Percentiles rank a stretch among this genome's conserved stretches.
Conservation (phyloP, 2,329 filamentous ascomycete genomes). For the Monilinia polystroma region DNA sequence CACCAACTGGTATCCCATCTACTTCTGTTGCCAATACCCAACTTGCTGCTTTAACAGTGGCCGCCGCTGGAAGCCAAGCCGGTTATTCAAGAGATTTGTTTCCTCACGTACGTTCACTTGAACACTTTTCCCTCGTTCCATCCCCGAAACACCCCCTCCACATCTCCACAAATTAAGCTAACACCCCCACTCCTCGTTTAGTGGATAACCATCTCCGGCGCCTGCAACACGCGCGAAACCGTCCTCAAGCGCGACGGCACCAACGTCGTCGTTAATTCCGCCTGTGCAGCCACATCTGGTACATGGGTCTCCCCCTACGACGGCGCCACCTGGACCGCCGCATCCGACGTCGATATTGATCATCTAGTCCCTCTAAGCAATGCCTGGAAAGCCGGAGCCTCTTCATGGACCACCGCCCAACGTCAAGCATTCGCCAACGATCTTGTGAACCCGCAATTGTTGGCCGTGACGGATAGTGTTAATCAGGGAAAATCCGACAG, state of each 20-base stretch:
- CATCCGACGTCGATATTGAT: conserved; percentile 76
- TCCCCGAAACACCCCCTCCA: conserved; percentile 1
- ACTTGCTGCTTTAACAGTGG: conserved; percentile 59
- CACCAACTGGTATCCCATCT: conserved; percentile 62
- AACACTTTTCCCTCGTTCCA: background rate
- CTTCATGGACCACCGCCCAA: conserved; percentile 65
- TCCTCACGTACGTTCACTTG: conserved; percentile 42
- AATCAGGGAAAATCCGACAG: conserved; percentile 73
- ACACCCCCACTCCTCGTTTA: background rate
- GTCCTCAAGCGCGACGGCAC: conserved; percentile 74
- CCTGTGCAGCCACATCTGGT: conserved; percentile 65
- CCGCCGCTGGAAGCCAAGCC: conserved; percentile 52
- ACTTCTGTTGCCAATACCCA: conserved; percentile 55
- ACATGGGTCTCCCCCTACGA: conserved; percentile 73
- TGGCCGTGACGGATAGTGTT: conserved; percentile 75
- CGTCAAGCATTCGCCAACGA: conserved; percentile 76
- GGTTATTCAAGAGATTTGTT: conserved; percentile 67
- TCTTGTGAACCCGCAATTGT: conserved; percentile 69
- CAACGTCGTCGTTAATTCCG: conserved; percentile 55
- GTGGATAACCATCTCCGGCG: conserved; percentile 56
- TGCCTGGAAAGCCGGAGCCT: conserved; percentile 73
- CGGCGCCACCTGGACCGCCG: conserved; percentile 65
- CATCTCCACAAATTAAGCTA: background rate
- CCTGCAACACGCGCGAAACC: conserved; percentile 70
- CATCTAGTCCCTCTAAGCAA: conserved; percentile 80